Evolutionary conservation across 2,329 filamentous ascomycete species (phyloP), one percentile per base, ranked within the genome.

Genomic region (Colletotrichum sp.): DNA sequence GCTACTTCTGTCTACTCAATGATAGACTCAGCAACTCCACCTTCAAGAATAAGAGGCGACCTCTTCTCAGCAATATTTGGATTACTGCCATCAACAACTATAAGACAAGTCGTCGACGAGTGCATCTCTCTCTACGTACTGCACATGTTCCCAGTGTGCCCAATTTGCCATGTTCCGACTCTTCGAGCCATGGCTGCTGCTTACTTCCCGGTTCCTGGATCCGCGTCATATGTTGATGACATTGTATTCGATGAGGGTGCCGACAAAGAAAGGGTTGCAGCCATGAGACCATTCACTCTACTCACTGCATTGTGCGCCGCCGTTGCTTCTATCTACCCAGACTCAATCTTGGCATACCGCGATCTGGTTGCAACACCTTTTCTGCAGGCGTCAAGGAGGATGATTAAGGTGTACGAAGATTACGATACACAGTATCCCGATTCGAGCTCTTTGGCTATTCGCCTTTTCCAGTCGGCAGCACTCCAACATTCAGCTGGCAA

Each of bases 391-490:
- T 87, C 86, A 1, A 81, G 85, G 0, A 80, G 80, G 30, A 86
- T 83, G 18, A 78, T 87, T 10, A 81, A 81, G 13, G 81, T 81
- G 36, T 87, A 87, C 43, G 78, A 86, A 1, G 86, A 87, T 48
- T 82, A 83, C 0, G 86, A 88, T 52, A 79, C 87, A 2, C 86
- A 88, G 60, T 82, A 80, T 14, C 86, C 86, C 2, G 84, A 82
- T 72, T 85, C 85, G 0, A 86, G 83, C 72, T 88, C 86, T 4
- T 82, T 88, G 21, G 82, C 83, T 1, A 86, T 87, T 18, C 83
- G 86, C 6, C 86, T 87, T 67, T 86, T 88, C 24, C 86, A 87
- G 72, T 88, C 86, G 9, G 87, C 87, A 70, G 87, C 86, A 66
- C 78, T 87, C 3, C 86, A 88, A 69, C 85, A 85, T 4, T 81